A percentile compares a stretch with the other conserved stretches of the same genome.
Conservation (phyloP, 2,329 filamentous ascomycete genomes). For the Stagonosporopsis cucurbitacearum region DNA sequence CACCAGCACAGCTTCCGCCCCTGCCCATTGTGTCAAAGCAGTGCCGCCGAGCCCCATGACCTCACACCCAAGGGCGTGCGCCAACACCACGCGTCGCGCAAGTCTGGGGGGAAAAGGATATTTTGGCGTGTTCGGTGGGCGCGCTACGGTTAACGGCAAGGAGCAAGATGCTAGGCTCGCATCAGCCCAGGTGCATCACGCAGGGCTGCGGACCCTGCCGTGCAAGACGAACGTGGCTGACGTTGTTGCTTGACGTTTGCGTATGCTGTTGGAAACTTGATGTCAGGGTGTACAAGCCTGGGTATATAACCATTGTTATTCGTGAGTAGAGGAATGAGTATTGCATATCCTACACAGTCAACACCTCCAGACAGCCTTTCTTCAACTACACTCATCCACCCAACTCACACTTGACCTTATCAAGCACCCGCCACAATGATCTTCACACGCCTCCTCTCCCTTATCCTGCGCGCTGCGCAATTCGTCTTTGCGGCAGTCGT, state of each 20-base stretch:
- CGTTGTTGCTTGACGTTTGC: conserved; percentile 6
- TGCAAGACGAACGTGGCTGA: conserved; percentile 14
- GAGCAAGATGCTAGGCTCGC: conserved; percentile 2
- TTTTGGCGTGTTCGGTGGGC: not conserved
- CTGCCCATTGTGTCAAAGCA: not conserved
- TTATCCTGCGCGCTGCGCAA: conserved; percentile 66
- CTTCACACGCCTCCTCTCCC: conserved; percentile 59
- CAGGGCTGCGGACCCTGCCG: conserved; percentile 1
- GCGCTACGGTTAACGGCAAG: conserved; percentile 11
- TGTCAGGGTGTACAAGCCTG: not conserved
- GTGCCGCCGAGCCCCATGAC: conserved; percentile 17
- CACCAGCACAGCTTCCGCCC: not conserved
- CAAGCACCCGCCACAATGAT: conserved; percentile 31
- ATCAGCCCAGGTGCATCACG: conserved; percentile 10
- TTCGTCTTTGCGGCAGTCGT: conserved; percentile 73
- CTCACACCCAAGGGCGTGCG: conserved; percentile 12
- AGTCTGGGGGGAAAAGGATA: not conserved
- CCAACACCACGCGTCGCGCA: conserved; percentile 12
- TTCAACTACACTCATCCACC: not conserved
- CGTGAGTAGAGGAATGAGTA: not conserved
- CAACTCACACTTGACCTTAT: not conserved
- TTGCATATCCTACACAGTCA: not conserved
- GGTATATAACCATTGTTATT: conserved; percentile 2
- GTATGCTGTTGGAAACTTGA: not conserved
- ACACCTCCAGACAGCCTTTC: not conserved